Evolutionary conservation across 306 rosid genomes (phyloP), one percentile per base, ranked within the genome.

Genomic region (Trifolium fragiferum): DNA sequence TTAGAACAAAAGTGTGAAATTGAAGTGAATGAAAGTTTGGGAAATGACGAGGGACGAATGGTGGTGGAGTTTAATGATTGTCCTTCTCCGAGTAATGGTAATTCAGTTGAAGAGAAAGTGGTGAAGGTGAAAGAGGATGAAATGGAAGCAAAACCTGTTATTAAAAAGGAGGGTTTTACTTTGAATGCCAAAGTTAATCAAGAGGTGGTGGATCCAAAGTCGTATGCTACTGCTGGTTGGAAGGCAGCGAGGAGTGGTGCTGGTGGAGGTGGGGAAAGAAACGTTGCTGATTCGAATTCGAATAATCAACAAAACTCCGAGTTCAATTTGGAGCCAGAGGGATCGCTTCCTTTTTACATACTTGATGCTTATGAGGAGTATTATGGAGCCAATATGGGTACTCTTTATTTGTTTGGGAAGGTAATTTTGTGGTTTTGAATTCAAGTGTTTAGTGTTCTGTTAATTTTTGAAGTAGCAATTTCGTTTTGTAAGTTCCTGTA

Each of bases 381-480:
- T 64, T 84, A 88, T 64, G 96, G 99, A 49, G 81, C 82, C 70
- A 94, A 88, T 44, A 76, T n/a, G 87, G 99, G 97, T 30, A 90
- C 73, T 40, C 66, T 94, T 59, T 94, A 90, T 86, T 86, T 94
- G 61, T 94, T 94, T 80, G 99, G 99, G 74, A 94, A 94, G 99
- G 99, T 94, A 78, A 66, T 20, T 43, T 64, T n/a, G 4, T 19
- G 15, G 3, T 76, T 46, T 43, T 47, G 35, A 9, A 30, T 30
- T 30, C 1, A 40, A 35, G 7, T 73, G 6, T 23, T 43, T 59
- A 21, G 20, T 66, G 8, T 12, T 54, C 35, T 51, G 66, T 53
- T 75, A 15, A 40, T 51, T 51, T 43, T 32, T 46, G 57, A 37
- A 21, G 19, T 20, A 3, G 4, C 44, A 66, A 40, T 25, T 54